A percentile compares a stretch with the other conserved stretches of the same genome.
These are phyloP conservation scores for Ustilago loliicola DNA, from an alignment of 1,284 basidiomycete species.

Conservation along the genomic window DNA sequence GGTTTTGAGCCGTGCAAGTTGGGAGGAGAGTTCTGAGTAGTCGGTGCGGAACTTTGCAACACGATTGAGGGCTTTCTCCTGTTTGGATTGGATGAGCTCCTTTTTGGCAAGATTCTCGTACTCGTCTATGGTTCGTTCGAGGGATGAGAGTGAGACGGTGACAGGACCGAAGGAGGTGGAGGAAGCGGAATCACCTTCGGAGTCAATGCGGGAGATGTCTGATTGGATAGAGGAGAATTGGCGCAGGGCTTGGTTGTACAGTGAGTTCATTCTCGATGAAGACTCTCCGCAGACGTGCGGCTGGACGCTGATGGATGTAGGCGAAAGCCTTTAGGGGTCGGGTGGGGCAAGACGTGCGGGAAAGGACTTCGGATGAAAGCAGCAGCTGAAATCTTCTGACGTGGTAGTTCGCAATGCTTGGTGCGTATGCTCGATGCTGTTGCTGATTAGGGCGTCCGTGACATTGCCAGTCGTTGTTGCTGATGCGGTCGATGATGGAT, in stretches of 20 bases:
- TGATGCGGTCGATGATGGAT: too few species aligned
- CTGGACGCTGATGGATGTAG: too few species aligned
- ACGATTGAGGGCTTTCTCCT: slow-evolving; percentile 66
- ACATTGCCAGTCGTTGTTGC: too few species aligned
- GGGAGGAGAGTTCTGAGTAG: slow-evolving; percentile 54
- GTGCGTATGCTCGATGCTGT: background rate
- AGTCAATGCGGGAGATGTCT: slow-evolving; percentile 62
- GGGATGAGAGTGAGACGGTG: slow-evolving; percentile 58
- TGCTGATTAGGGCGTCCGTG: background rate
- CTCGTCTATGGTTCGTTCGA: slow-evolving; percentile 68
- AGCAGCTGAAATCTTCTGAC: too few species aligned
- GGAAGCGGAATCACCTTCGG: slow-evolving; percentile 32
- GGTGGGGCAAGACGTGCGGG: too few species aligned
- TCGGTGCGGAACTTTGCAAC: slow-evolving; percentile 66
- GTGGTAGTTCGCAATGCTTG: too few species aligned
- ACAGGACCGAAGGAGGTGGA: slow-evolving; percentile 57
- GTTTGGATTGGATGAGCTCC: slow-evolving; percentile 66
- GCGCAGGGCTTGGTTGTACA: slow-evolving; percentile 68
- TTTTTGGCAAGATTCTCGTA: slow-evolving; percentile 68
- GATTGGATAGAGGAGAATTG: slow-evolving; percentile 67
- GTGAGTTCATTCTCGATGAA: slow-evolving; percentile 61
- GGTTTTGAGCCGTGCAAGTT: slow-evolving; percentile 52
- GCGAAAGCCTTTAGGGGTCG: too few species aligned
- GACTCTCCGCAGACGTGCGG: background rate
- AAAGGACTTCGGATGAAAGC: too few species aligned